These are phyloP conservation scores for Fomitopsis pinicola DNA, from an alignment of 1,284 basidiomycete species.

Conservation along the genomic window DNA sequence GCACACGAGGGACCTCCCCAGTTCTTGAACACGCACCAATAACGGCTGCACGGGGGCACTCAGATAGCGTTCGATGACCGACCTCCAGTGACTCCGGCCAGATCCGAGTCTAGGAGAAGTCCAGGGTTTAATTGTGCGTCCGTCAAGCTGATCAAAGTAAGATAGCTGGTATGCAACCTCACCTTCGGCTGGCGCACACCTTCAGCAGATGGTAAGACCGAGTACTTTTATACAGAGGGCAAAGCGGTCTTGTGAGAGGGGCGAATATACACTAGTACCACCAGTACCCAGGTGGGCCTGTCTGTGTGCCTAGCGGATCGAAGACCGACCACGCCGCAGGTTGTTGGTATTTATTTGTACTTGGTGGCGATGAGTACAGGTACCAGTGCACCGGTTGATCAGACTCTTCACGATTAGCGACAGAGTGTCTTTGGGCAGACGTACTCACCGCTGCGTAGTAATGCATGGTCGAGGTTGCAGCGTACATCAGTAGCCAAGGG, in stretches of 20 bases:
- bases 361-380: background rate
- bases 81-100: slow-evolving; percentile 3
- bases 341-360: background rate
- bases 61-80: background rate
- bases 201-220: too few species aligned
- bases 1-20: slow-evolving; percentile 4
- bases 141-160: background rate
- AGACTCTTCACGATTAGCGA: too few species aligned
- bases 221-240: background rate
- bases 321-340: background rate
- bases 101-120: slow-evolving; percentile 1
- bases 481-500: too few species aligned
- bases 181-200: background rate
- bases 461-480: too few species aligned
- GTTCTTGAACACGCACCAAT: slow-evolving; percentile 1
- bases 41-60: background rate
- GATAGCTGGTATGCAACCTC: background rate
- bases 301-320: too few species aligned
- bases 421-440: too few species aligned
- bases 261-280: too few species aligned
- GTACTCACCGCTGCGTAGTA: too few species aligned
- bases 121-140: background rate
- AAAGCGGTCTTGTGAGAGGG: too few species aligned
- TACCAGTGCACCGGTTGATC: background rate
- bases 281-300: too few species aligned